Base-by-base conservation (phyloP, 83 land plant species). In the Picea abies region DNA sequence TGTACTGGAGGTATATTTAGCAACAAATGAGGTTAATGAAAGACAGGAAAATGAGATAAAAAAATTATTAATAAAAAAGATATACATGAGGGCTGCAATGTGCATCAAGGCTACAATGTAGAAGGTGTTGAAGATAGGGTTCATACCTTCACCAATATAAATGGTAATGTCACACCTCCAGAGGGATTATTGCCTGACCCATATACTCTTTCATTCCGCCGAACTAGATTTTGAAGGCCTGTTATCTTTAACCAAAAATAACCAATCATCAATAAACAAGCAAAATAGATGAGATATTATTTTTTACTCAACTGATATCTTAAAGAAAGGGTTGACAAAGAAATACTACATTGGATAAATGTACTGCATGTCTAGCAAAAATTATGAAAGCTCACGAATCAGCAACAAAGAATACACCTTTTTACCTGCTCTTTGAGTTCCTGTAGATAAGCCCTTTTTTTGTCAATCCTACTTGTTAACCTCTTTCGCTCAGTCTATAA, bases 91-190 rank as follows among this genome's bases (percentile, higher is more conserved):
- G 4, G 52, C 58, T 44, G n/a, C n/a, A n/a, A n/a, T n/a, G n/a
- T n/a, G n/a, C 56, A 12, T 41, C 17, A 26, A 2, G 20, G 37
- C 12, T 17, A 60, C 16, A 26, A 20, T 78, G 39, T 56, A 26
- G 41, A 75, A 37, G 29, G 3, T 6, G 22, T 58, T 39, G 16
- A 77, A 58, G 73, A 39, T 63, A 76, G 14, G 75, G 56, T 23
- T 25, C 73, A n/a, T 70, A 90, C 91, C 91, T 90, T 90, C 49
- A 90, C 88, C 76, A 90, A 85, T 60, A 90, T 88, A 61, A 90
- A 90, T 37, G 91, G 91, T 20, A 90, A 80, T 49, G 91, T 89
- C 52, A 90, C 91, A 61, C 91, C 88, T 62, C 88, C 88, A 83
- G 82, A 83, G 15, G 91, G 90, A 47, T 83, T 75, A 69, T 75